phyloP scores from a whole-genome alignment of 2,329 filamentous ascomycete species.

The Exophiala alcalophila region DNA sequence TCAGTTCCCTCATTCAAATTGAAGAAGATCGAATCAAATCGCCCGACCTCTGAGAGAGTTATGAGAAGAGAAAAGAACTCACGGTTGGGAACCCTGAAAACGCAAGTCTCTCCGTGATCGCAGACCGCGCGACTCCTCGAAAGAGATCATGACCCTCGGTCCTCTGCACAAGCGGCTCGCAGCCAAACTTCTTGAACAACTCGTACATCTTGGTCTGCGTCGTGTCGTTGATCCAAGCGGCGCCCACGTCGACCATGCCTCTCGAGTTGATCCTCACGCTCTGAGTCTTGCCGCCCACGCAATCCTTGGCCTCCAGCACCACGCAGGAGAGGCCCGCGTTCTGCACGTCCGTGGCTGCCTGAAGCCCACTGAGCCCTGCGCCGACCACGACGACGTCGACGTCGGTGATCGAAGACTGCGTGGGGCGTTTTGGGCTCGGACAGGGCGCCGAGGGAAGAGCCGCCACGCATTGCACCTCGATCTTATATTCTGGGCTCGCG shows the following conservation, averaged over 20 bases:
- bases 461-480: no score
- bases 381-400: conserved; percentile 39
- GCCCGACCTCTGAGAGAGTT: no score
- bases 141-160: conserved; percentile 33
- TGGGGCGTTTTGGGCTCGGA: no score
- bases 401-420: not conserved
- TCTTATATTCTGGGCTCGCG: no score
- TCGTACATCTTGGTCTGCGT: conserved; percentile 49
- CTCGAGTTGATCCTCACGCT: conserved; percentile 10
- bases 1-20: no score
- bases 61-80: no score
- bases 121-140: no score
- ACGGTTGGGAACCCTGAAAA: no score
- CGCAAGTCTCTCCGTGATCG: no score
- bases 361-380: conserved; percentile 39
- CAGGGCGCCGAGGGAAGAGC: no score
- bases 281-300: conserved; percentile 43
- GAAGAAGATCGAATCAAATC: no score
- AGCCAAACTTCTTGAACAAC: conserved; percentile 33
- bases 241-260: conserved; percentile 50
- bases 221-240: conserved; percentile 59
- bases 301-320: conserved; percentile 43
- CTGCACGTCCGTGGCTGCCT: conserved; percentile 34
- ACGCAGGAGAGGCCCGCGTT: conserved; percentile 35
- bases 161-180: conserved; percentile 50